Percentiles rank a stretch among this genome's conserved stretches.
phyloP scores from a whole-genome alignment of 179 eudicot genomes.

The Patellifolia procumbens region DNA sequence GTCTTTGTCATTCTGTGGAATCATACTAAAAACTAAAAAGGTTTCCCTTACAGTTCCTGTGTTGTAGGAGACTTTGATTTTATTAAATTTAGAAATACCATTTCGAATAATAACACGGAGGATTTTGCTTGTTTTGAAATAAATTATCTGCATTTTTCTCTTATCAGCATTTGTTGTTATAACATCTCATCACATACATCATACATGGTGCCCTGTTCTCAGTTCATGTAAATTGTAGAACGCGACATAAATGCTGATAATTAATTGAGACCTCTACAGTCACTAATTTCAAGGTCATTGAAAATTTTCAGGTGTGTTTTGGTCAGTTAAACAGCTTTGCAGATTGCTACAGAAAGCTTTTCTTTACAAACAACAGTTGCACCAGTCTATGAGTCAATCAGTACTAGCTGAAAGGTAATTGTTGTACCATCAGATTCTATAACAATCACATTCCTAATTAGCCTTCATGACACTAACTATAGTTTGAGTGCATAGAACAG shows the following conservation, averaged over 20 bases:
- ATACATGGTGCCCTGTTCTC: neutral
- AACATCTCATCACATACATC: neutral
- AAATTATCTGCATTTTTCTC: neutral
- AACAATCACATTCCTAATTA: too few species aligned
- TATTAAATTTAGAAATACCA: too few species aligned
- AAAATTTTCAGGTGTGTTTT: neutral
- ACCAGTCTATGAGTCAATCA: too few species aligned
- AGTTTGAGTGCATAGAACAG: too few species aligned
- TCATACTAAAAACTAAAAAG: neutral
- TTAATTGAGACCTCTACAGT: too few species aligned
- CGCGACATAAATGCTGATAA: too few species aligned
- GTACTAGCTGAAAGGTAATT: too few species aligned
- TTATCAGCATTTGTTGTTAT: too few species aligned
- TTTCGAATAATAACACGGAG: neutral
- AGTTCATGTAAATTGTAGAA: too few species aligned
- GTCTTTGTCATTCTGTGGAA: conserved; percentile 7
- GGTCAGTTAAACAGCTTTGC: too few species aligned
- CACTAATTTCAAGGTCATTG: neutral
- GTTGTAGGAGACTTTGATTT: neutral
- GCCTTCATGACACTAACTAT: too few species aligned
- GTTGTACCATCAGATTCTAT: too few species aligned
- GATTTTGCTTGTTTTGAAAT: neutral
- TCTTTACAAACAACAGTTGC: neutral
- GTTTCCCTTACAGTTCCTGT: neutral
- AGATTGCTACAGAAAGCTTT: neutral